Evolutionary conservation across 768 basidiomycete species (phyloP), one percentile per base, ranked within the genome.

Genomic region (Suillus bovinus): DNA sequence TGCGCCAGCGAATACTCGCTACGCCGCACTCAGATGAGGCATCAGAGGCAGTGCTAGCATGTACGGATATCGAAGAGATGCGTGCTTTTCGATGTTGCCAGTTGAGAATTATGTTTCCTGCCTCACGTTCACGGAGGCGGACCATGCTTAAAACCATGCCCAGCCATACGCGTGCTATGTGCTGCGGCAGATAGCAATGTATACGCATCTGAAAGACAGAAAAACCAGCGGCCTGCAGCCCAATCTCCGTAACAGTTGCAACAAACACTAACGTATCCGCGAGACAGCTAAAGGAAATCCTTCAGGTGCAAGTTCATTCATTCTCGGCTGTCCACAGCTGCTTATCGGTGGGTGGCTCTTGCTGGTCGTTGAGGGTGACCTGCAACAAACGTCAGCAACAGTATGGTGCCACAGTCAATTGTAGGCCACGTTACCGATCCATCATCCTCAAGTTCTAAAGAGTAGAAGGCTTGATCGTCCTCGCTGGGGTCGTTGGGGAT

Each of bases 281-380:
- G 39, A 41, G 39, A 41, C 17, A 10, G 5, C 41, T 22, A 22
- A 44, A 44, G 4, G 5, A 13, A 44, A 44, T 44, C n/a, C 42
- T n/a, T 44, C 42, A 44, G 3, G 11, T 2, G 11, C 42, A 44
- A 0, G 5, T 5, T 44, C n/a, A 44, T 22, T 44, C 10, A 31
- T 31, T 8, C 31, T 5, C 31, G 31, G 31, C 5, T 5, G 4
- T 44, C 42, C n/a, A 44, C 5, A 22, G n/a, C 42, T 42, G 41
- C 41, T 0, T 5, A 5, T 0, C 0, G 11, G 0, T 3, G 44
- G 5, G 44, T 0, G 6, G 4, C 2, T 13, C 2, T 1, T 11
- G 5, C 22, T 14, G 5, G 6, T 7, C 1, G 6, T 24, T 8
- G 2, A 47, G 46, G 46, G 3, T 6, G 24, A 47, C 22, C 46